Base-by-base conservation (phyloP, 305 asterid genomes). In the Euphrasia arctica region DNA sequence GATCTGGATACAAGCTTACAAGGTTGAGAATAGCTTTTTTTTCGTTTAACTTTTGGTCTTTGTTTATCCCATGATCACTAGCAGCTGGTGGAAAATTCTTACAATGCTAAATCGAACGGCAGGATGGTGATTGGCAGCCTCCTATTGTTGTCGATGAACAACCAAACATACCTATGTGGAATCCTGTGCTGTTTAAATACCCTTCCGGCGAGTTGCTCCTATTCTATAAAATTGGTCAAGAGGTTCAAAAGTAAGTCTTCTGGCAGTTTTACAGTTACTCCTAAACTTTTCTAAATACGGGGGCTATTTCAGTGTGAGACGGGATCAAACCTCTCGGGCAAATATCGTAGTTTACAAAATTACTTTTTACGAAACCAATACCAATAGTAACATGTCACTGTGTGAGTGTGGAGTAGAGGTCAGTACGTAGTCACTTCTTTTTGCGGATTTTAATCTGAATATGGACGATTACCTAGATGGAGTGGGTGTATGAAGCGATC, bases 191-290 rank as follows among this genome's bases (percentile, higher is more conserved):
- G 5, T 87, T 79, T 73, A 89, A 82, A 78, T 82, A 89, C 72
- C 87, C 93, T 70, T 82, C 89, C 58, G 76, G 72, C 15, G 92
- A 80, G 74, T 68, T 91, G 84, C 84, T 92, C 47, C 71, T 92
- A 25, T 92, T 92, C 80, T 92, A 92, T 66, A 87, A 74, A 82
- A 80, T 89, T 25, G 98, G 97, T 34, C 86, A 75, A 74, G 93
- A 87, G 28, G 96, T 91, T 73, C 93, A 91, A 73, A 85, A 87
- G 98, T n/a, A n/a, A n/a, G n/a, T n/a, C n/a, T n/a, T n/a, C n/a
- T n/a, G n/a, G n/a, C n/a, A 14, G 62, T 41, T 31, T 32, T n/a
- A n/a, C n/a, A n/a, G n/a, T n/a, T n/a, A n/a, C n/a, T n/a, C n/a
- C 39, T 32, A 32, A 31, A 31, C 34, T 31, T 31, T 31, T 31